Percentiles rank a stretch among this genome's conserved stretches.
These are phyloP conservation scores for Aureoboletus auriporus DNA, from an alignment of 768 basidiomycete genomes.

Conservation along the genomic window DNA sequence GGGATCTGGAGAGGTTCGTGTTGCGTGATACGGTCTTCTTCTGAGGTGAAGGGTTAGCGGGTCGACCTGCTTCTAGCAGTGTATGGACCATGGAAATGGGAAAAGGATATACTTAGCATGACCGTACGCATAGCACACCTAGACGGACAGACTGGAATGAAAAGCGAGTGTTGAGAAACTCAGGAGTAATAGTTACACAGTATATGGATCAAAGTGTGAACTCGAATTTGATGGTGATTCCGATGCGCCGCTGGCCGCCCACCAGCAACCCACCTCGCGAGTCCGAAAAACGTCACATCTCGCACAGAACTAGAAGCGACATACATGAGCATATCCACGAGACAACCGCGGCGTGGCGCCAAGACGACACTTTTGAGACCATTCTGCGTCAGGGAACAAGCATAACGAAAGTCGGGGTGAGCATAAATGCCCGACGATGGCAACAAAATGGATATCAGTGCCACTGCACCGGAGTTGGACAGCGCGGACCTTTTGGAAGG, in stretches of 20 bases:
- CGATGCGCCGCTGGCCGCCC: slow-evolving; percentile 3
- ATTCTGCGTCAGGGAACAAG: slow-evolving; percentile 5
- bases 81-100: not conserved
- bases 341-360: slow-evolving; percentile 5
- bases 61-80: slow-evolving; percentile 1
- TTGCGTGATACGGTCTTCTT: slow-evolving; percentile 66
- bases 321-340: slow-evolving; percentile 7
- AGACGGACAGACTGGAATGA: slow-evolving; percentile 5
- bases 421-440: not conserved
- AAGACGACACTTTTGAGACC: slow-evolving; percentile 2
- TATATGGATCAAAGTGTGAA: slow-evolving; percentile 8
- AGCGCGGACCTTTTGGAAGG: slow-evolving; percentile 10
- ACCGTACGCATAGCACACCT: not conserved
- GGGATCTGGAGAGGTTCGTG: slow-evolving; percentile 63
- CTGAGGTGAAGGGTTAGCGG: slow-evolving; percentile 26
- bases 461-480: slow-evolving; percentile 5
- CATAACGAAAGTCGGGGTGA: slow-evolving; percentile 4
- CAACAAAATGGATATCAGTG: slow-evolving; percentile 5
- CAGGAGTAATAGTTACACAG: not conserved
- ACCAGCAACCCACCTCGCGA: not conserved
- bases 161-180: slow-evolving; percentile 3
- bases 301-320: slow-evolving; percentile 6
- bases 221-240: slow-evolving; percentile 12
- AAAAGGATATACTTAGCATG: not conserved
- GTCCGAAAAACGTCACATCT: slow-evolving; percentile 3